These are phyloP conservation scores for Stenogyne calaminthoides DNA, from an alignment of 305 asterid genomes.

Conservation along the genomic window DNA sequence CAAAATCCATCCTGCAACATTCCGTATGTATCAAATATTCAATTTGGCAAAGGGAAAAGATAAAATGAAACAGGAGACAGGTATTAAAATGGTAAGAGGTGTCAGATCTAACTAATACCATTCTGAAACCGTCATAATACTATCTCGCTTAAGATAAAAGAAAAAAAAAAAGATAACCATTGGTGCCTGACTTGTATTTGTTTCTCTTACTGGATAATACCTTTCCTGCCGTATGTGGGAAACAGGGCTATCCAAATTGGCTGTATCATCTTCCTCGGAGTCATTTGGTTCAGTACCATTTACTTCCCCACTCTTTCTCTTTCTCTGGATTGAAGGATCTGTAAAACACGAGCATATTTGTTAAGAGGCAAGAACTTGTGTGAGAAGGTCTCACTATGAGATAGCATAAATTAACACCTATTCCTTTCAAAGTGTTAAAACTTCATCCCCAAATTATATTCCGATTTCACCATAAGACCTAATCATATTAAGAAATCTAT, in stretches of 20 bases:
- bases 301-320: slow-evolving; percentile 15
- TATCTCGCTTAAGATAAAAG: slow-evolving; percentile 9
- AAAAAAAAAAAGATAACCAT: not conserved
- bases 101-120: not conserved
- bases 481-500: slow-evolving; percentile 15
- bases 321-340: slow-evolving; percentile 32
- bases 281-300: not conserved
- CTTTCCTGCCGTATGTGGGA: slow-evolving; percentile 26
- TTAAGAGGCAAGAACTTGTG: no score
- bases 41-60: not conserved
- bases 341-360: slow-evolving; percentile 15
- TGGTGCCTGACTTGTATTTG: no score
- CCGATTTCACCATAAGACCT: no score
- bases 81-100: not conserved
- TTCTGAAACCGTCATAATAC: not conserved
- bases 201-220: slow-evolving; percentile 14
- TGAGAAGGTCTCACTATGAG: no score
- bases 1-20: slow-evolving; percentile 32
- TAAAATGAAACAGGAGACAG: not conserved
- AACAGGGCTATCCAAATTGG: slow-evolving; percentile 1
- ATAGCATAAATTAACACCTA: no score
- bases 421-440: no score
- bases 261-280: not conserved
- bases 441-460: no score
- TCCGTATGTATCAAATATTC: slow-evolving; percentile 8